Evolutionary conservation across 1,139 yeast species (phyloP), one percentile per base, ranked within the genome.

Genomic region (Blastobotrys petasosporus): DNA sequence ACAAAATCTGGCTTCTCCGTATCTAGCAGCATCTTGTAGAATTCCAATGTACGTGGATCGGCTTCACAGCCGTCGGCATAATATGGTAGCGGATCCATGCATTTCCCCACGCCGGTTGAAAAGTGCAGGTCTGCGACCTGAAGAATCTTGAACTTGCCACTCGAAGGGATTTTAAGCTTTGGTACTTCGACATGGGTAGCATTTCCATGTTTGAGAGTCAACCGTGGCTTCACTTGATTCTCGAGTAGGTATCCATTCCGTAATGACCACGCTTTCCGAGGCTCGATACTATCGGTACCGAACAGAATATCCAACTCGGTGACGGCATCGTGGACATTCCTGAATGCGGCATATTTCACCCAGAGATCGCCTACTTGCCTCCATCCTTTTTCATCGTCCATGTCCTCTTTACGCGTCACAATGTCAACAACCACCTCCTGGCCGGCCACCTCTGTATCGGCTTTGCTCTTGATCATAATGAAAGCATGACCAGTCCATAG

Each of bases 121-220:
- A 84, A 79, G 63, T 90, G 97, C 49, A 88, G 67, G 62, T 90
- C 97, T 0, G 96, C 94, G 2, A 88, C 75, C 62, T 90, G 97
- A 11, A 86, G 65, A 37, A 90, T 80, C 61, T 85, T 87, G 64
- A 83, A 85, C 52, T 72, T 76, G 28, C 62, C 79, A 29, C 74
- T 63, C 2, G 59, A 41, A 20, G 59, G 55, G 17, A 70, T 61
- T 13, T 62, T 70, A 63, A 62, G 77, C 64, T 54, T 65, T 33
- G 59, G 64, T 43, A 51, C 51, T 16, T 57, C 64, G 57, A 42
- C 48, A 45, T 54, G 51, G 58, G 47, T 69, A 44, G 47, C 71
- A 49, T 53, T 65, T 43, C 56, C 79, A 51, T 41, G 67, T 15
- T 62, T 62, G 57, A 47, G 70, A 59, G 68, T 57, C 10, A 70